Evolutionary conservation across 129 eudicot species (phyloP).

Genomic region (Chrysanthemum seticuspe): DNA sequence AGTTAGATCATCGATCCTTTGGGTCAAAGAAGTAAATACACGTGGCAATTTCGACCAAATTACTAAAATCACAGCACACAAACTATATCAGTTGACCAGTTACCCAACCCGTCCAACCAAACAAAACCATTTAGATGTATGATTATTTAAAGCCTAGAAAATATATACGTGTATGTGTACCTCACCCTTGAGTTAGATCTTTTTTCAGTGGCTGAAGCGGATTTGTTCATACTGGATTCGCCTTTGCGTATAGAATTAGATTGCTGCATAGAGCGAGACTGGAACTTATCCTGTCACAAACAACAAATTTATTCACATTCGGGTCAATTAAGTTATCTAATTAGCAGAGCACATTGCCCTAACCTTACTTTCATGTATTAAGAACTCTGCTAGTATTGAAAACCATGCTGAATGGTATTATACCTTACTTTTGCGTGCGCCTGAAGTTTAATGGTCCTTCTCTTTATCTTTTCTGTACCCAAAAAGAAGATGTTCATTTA

Average conservation of each 20-base stretch:
- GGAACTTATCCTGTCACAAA: conserved; percentile 36
- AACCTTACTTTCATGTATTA: conserved; percentile 9
- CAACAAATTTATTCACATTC: background rate
- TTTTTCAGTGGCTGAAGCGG: conserved; percentile 40
- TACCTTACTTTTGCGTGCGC: conserved; percentile 55
- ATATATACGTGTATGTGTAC: conserved; percentile 30
- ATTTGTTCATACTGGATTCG: conserved; percentile 39
- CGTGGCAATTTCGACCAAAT: too few relatives aligned
- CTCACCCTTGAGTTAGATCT: conserved; percentile 66
- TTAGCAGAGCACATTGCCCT: background rate
- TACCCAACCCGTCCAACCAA: too few relatives aligned
- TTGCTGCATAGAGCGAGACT: conserved; percentile 28
- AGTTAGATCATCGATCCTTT: conserved; percentile 14
- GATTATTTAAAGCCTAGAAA: background rate
- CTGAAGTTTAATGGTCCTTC: conserved; percentile 38
- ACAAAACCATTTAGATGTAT: too few relatives aligned
- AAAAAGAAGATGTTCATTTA: conserved; percentile 15
- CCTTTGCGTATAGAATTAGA: conserved; percentile 33
- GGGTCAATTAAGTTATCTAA: background rate
- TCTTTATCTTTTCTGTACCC: conserved; percentile 67
- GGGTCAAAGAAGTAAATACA: too few relatives aligned
- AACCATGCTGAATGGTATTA: background rate
- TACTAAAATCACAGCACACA: too few relatives aligned
- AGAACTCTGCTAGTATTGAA: conserved; percentile 8
- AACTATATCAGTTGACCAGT: too few relatives aligned